Base-by-base conservation (phyloP, 140 eudicot species). In the Oenanthe javanica region DNA sequence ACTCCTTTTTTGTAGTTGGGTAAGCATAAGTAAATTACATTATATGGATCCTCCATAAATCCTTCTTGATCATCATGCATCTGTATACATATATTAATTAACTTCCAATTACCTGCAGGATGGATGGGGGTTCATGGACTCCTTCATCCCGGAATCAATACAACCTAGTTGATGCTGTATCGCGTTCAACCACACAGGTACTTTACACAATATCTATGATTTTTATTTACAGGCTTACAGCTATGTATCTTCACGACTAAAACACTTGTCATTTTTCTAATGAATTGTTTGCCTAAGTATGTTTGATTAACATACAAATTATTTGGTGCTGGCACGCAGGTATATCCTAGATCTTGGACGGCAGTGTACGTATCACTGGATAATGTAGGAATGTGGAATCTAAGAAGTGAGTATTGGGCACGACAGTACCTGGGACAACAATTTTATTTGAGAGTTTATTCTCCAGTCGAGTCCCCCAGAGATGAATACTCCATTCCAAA, bases 361-460 rank as follows among this genome's bases (percentile, higher is more conserved):
- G 78, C 78, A 21, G 25, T 75, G 14, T 75, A 75, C 45, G 10
- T 75, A 25, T 52, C 78, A 16, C 78, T 75, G 16, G 78, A 75
- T 23, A 75, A 75, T 48, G 78, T 75, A 31, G 78, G 78, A 48
- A 75, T 75, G 78, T 75, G 78, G 78, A 75, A 75, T 38, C 19
- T 75, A 49, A 48, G 78, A 25, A 75, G 78, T 14, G 78, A 75
- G 63, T 48, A 46, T 5, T 75, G 78, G 78, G 78, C 78, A 75
- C 78, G 78, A 48, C 78, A 75, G 61, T 75, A 75, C 78, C 78
- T 75, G 7, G 78, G 78, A 23, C 78, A 75, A 6, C 78, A 75
- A 48, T 75, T 75, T 4, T 75, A 75, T 25, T 2, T 75, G 23
- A 52, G 78, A 21, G 78, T 75, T 13, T 75, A 75, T 14, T 75